Evolutionary conservation across 257 asterid genomes (phyloP), one percentile per base, ranked within the genome.

Genomic region (Primulina tabacum): DNA sequence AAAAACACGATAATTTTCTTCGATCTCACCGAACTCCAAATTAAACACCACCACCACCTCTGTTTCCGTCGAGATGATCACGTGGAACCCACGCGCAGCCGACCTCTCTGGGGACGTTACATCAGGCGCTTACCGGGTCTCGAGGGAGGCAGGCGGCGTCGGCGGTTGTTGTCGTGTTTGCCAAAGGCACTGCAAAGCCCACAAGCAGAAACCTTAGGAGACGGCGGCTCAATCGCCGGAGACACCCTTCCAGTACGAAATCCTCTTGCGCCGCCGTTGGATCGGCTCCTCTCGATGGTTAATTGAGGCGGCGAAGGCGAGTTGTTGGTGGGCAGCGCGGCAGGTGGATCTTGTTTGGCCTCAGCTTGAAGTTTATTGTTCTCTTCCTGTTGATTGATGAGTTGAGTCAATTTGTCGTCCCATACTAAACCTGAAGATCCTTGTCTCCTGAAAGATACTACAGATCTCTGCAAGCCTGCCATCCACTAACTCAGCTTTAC

Each of bases 141-240:
- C 30, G 80, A 63, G 33, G 21, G 58, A 12, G 20, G 56, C 2
- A 47, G 20, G 56, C 53, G 43, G 43, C 80, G 74, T 17, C 77
- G 78, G 73, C 68, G 70, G 69, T 71, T 24, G 57, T 76, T 78
- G 24, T 78, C 84, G 5, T 78, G 77, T 60, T 81, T 83, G 2
- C 74, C 73, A n/a, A 83, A 83, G 29, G 82, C 82, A 55, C 76
- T n/a, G 77, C 88, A 83, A 59, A 78, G 73, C 37, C 88, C 88
- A 74, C 88, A 83, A 50, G 86, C 86, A 26, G 86, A 81, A 17
- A 82, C 76, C 77, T 77, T 82, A 12, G 87, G 87, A 65, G 87
- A 82, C 69, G 87, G 82, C 28, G 87, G 87, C 53, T 82, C 87
- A 32, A 82, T 66, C 2, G 85, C 87, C 65, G 81, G 85, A 52